phyloP scores from a whole-genome alignment of 2,329 filamentous ascomycete species.

The Rutstroemia sp. region DNA sequence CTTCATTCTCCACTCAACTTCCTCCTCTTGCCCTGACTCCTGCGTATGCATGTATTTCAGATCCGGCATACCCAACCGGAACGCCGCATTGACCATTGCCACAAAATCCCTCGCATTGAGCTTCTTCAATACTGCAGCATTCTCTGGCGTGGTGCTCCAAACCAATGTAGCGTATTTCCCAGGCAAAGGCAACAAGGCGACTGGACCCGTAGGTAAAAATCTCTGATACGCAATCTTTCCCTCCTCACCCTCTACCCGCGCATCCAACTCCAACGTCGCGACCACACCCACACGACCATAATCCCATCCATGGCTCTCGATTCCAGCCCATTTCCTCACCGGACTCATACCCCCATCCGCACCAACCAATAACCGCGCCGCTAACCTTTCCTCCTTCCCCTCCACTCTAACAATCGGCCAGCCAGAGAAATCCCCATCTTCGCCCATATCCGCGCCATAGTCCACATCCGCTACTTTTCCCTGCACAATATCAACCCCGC shows the following conservation, averaged over 20 bases:
- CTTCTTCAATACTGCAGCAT: slow-evolving; percentile 72
- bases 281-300: slow-evolving; percentile 88
- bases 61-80: slow-evolving; percentile 73
- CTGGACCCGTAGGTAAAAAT: slow-evolving; percentile 85
- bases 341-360: slow-evolving; percentile 94
- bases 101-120: slow-evolving; percentile 67
- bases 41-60: slow-evolving; percentile 73
- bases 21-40: slow-evolving; percentile 53
- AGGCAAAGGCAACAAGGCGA: slow-evolving; percentile 85
- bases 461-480: slow-evolving; percentile 74
- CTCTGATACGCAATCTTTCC: slow-evolving; percentile 82
- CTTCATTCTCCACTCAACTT: slow-evolving; percentile 74
- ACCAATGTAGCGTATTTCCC: slow-evolving; percentile 78
- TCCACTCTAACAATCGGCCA: slow-evolving; percentile 82
- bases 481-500: slow-evolving; percentile 62
- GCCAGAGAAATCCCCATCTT: slow-evolving; percentile 67
- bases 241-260: slow-evolving; percentile 45
- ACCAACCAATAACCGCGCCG: slow-evolving; percentile 79
- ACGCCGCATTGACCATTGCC: slow-evolving; percentile 88
- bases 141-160: slow-evolving; percentile 83
- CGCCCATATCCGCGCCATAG: slow-evolving; percentile 56
- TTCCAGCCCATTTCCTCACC: slow-evolving; percentile 81
- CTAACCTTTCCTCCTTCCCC: slow-evolving; percentile 52
- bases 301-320: slow-evolving; percentile 84
- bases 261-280: slow-evolving; percentile 71